Evolutionary conservation across 2,329 filamentous ascomycete genomes (phyloP), one percentile per base, ranked within the genome.

Genomic region (Rasamsonia emersonii): DNA sequence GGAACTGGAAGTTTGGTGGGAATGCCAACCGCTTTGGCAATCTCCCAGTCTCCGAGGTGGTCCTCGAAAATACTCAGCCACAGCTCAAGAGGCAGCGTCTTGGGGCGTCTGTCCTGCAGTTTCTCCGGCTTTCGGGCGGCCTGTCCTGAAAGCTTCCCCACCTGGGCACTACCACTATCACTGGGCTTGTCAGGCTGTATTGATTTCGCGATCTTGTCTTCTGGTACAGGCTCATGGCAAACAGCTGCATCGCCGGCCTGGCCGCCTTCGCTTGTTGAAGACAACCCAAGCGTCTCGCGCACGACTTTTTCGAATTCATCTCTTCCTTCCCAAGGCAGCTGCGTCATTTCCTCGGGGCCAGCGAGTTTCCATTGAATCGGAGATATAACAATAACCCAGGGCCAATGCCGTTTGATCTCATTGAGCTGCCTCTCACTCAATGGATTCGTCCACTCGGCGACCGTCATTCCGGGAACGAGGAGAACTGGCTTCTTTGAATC

Each of bases 401-500:
- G 79, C 85, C 85, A 93, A 54, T 86, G 88, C 41, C 76, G 69
- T 42, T 79, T 73, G 24, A 94, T 75, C 59, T 93, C 91, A 58
- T 75, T 81, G 39, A 94, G 71, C 52, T 94, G 86, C 48, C 86
- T 82, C 62, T 83, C 84, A 10, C 85, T 93, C 62, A 88, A 79
- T 2, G 86, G 85, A 48, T 91, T 86, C 51, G 88, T 78, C 86
- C 86, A 93, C 77, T 89, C 86, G 38, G 82, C 73, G 1, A 76
- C 77, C 19, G 83, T 89, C 86, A 95, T 93, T 42, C 84, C 85
- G 0, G 88, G 86, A 5, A 93, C 79, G 36, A 95, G 64, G 29
- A 94, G 62, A 18, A 93, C 82, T 46, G 80, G 82, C 61, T 94
- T 94, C 5, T 79, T 80, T 1, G 82, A 77, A 47, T 93, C 79